phyloP scores from a whole-genome alignment of 2,329 filamentous ascomycete species.

The Mycosphaerella sp. region DNA sequence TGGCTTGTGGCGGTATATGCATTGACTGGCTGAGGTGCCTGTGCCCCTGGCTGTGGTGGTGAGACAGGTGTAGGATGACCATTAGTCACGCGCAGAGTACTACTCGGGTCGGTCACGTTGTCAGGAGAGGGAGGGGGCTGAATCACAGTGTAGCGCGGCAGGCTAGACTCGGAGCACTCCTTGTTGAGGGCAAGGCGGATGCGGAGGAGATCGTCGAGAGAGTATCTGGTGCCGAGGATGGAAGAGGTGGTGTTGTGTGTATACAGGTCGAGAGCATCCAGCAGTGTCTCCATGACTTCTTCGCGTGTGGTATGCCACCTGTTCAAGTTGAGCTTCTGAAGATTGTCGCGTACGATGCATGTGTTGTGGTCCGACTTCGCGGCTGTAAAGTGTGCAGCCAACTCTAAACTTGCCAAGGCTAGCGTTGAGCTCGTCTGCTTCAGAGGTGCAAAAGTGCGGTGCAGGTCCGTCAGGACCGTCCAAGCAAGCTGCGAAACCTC shows the following conservation, averaged over 20 bases:
- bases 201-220: conserved; percentile 72
- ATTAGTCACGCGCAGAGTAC: conserved; percentile 28
- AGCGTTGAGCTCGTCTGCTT: conserved; percentile 86
- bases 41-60: conserved; percentile 25
- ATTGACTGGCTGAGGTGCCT: conserved; percentile 18
- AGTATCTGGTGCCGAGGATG: conserved; percentile 64
- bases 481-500: conserved; percentile 56
- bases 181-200: conserved; percentile 83
- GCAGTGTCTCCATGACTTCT: conserved; percentile 65
- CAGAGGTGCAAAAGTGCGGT: conserved; percentile 85
- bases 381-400: conserved; percentile 61
- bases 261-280: conserved; percentile 88
- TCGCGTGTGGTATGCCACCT: conserved; percentile 42
- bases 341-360: conserved; percentile 19
- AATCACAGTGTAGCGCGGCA: conserved; percentile 53
- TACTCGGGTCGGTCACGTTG: conserved; percentile 32
- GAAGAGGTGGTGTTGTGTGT: conserved; percentile 74
- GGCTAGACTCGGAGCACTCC: conserved; percentile 60
- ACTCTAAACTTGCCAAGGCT: conserved; percentile 73
- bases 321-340: conserved; percentile 42
- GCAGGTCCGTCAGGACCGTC: conserved; percentile 78
- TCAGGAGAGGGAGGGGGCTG: conserved; percentile 30
- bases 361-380: conserved; percentile 16
- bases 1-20: conserved; percentile 13
- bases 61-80: conserved; percentile 34